Evolutionary conservation across 441 rosid species (phyloP), one percentile per base, ranked within the genome.

Genomic region (Bruguiera hainesii): DNA sequence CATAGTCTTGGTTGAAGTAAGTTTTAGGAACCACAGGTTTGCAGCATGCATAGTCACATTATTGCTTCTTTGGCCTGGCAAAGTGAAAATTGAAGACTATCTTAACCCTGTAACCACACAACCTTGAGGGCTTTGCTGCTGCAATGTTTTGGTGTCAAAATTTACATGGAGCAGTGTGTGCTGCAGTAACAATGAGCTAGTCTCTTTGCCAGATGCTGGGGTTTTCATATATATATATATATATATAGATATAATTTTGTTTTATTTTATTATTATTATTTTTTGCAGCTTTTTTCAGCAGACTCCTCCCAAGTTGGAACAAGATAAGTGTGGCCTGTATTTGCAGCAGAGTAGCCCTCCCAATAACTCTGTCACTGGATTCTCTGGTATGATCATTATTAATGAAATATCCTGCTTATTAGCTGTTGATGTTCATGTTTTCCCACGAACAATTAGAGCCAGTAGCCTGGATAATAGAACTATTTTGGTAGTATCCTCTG

Each of bases 281-380:
- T 66, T 61, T 59, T 77, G 75, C 74, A 87, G 91, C 65, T 79
- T 39, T 55, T 75, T 60, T 71, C 80, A 73, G 61, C 82, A 67
- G 74, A 73, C 72, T 65, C 65, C 80, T 68, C 48, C 67, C 20
- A 78, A 76, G 56, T 67, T 71, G 63, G 84, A 79, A 56, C 80
- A 62, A 51, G 83, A 71, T 72, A 79, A 80, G 18, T 53, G 48
- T 65, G 68, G 69, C 71, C 59, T 60, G 51, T 79, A 18, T 70
- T 31, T 71, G 73, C 79, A 71, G 65, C 78, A 69, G 74, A 74
- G 37, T 65, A 75, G 82, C 73, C 78, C 80, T 63, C 62, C 80
- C 71, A 74, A 57, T 63, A 75, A 81, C 67, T 68, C 71, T 57
- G 65, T 63, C 23, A 63, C 61, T 35, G 81, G 76, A 56, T 51